Conservation (phyloP, 306 rosid genomes). For the Citrullus mucosospermus region DNA sequence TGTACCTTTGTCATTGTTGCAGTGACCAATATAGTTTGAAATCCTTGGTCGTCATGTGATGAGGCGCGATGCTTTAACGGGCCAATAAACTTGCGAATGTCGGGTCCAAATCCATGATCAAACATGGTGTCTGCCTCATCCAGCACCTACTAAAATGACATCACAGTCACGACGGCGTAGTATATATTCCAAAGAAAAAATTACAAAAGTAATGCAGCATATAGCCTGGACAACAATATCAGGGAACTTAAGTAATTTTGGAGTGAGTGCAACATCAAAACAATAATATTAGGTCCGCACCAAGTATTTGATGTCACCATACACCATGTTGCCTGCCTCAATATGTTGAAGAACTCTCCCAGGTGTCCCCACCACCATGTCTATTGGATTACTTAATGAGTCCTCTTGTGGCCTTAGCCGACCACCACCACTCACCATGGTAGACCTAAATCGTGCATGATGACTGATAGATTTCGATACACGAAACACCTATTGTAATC, state of each 20-base stretch:
- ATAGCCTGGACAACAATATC: not conserved
- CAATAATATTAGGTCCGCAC: conserved; percentile 22
- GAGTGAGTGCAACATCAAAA: not conserved
- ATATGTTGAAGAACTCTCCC: conserved; percentile 92
- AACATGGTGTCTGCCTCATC: conserved; percentile 99
- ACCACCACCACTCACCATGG: conserved; percentile 96
- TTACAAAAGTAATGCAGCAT: not conserved
- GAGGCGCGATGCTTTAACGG: conserved; percentile 65
- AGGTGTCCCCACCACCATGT: conserved; percentile 92
- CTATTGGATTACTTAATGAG: conserved; percentile 64
- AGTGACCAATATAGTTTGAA: conserved; percentile 84
- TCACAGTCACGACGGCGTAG: not conserved
- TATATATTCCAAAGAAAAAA: not conserved
- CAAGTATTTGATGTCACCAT: conserved; percentile 85
- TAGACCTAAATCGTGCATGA: conserved; percentile 80
- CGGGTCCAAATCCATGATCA: conserved; percentile 98
- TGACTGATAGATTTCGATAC: conserved; percentile 87
- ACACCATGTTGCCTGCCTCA: conserved; percentile 84
- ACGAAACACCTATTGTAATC: conserved; percentile 56
- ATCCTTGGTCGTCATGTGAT: conserved; percentile 51
- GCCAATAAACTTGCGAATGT: conserved; percentile 68
- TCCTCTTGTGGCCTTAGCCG: conserved; percentile 88
- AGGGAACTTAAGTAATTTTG: not conserved
- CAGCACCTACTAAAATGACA: conserved; percentile 48
- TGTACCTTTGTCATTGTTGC: conserved; percentile 90